These are phyloP conservation scores for Exophiala mesophila DNA, from an alignment of 2,329 filamentous ascomycete species.

Conservation along the genomic window DNA sequence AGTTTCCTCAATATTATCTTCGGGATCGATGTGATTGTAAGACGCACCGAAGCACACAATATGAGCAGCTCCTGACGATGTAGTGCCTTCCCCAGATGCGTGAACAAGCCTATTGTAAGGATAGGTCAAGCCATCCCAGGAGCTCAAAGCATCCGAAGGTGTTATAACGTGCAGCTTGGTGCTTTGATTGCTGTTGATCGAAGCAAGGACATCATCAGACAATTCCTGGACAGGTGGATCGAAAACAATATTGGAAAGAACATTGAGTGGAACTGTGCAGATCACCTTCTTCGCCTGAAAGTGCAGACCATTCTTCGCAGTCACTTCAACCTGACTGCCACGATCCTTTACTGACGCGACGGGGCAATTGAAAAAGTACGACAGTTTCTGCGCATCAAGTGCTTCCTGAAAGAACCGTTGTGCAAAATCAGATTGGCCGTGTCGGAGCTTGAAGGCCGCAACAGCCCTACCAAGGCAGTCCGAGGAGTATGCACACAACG, in stretches of 20 bases:
- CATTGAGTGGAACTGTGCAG: slow-evolving; percentile 6
- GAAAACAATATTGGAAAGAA: slow-evolving; percentile 25
- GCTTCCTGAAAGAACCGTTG: slow-evolving; percentile 14
- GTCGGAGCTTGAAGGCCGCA: slow-evolving; percentile 27
- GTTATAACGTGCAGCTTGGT: slow-evolving; percentile 30
- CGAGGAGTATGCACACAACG: slow-evolving; percentile 28
- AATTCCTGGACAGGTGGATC: slow-evolving; percentile 26
- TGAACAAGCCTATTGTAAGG: neutral
- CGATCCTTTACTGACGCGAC: slow-evolving; percentile 1
- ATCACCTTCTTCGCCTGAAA: neutral
- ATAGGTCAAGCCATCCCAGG: neutral
- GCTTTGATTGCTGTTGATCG: slow-evolving; percentile 30
- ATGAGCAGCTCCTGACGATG: neutral
- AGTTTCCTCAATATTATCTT: neutral
- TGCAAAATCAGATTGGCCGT: slow-evolving; percentile 26
- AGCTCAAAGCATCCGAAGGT: neutral
- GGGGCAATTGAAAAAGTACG: slow-evolving; percentile 13
- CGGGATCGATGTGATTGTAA: neutral
- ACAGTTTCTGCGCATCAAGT: neutral
- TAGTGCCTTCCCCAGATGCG: neutral
- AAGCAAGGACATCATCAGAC: slow-evolving; percentile 25
- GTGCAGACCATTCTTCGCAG: neutral
- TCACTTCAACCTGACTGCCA: neutral
- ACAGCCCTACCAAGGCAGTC: slow-evolving; percentile 25
- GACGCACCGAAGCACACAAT: neutral